Percentiles rank a stretch among this genome's conserved stretches.
These are phyloP conservation scores for Fragaria ananassa DNA, from an alignment of 306 rosid genomes.

Conservation along the genomic window DNA sequence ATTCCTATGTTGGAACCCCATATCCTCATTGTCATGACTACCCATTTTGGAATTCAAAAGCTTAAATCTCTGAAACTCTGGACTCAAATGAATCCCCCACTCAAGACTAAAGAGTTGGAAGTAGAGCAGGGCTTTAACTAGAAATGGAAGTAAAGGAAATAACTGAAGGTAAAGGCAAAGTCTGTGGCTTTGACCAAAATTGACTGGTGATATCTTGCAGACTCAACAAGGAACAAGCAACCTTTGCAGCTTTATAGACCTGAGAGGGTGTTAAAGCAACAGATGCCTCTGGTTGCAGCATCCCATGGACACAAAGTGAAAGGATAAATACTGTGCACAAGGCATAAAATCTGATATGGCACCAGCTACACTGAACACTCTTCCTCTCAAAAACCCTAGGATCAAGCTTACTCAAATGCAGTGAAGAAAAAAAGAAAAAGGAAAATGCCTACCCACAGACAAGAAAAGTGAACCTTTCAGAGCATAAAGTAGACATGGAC, in stretches of 20 bases:
- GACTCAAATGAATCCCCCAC: constrained; percentile 16
- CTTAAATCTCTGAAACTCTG: constrained; percentile 27
- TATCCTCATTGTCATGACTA: constrained; percentile 55
- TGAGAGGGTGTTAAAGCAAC: constrained; percentile 71
- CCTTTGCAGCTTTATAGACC: constrained; percentile 81
- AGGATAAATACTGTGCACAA: constrained; percentile 35
- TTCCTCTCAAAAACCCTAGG: constrained; percentile 52
- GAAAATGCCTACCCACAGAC: constrained; percentile 44
- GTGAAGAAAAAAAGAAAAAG: constrained; percentile 17
- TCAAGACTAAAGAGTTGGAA: constrained; percentile 33
- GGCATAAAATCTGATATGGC: constrained; percentile 61
- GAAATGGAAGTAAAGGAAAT: constrained; percentile 25
- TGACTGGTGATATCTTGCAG: constrained; percentile 70
- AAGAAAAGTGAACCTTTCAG: constrained; percentile 93
- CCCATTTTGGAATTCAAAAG: constrained; percentile 58
- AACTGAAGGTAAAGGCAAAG: constrained; percentile 52
- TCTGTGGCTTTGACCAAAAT: constrained; percentile 66
- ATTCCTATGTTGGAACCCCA: constrained; percentile 63
- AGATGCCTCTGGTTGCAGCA: constrained; percentile 60
- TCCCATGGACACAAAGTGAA: constrained; percentile 56
- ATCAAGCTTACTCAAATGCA: constrained; percentile 47
- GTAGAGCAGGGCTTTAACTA: constrained; percentile 28
- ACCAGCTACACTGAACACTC: constrained; percentile 37
- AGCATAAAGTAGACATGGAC: constrained; percentile 77
- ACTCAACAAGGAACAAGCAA: constrained; percentile 84